A percentile compares a stretch with the other conserved stretches of the same genome.
phyloP scores from a whole-genome alignment of 352 stramenopile species.

The Blastocystis hominis region DNA sequence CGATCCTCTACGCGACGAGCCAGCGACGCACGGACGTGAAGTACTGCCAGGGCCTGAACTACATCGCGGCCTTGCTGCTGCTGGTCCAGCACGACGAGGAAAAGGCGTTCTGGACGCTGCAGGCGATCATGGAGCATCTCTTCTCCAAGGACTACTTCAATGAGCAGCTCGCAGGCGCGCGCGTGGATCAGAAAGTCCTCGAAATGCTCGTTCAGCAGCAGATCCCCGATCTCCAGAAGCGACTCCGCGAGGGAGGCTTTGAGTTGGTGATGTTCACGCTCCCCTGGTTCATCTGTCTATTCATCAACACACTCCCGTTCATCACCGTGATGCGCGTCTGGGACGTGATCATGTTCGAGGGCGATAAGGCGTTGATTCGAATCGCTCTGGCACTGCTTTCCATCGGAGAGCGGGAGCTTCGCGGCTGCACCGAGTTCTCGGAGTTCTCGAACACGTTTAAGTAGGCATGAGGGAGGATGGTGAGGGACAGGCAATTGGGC shows the following conservation, averaged over 20 bases:
- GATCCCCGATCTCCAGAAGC: not conserved
- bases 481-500: conserved; percentile 15
- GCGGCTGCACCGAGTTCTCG: conserved; percentile 22
- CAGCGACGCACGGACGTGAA: conserved; percentile 5
- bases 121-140: conserved; percentile 42
- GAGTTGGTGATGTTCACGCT: conserved; percentile 32
- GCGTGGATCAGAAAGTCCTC: conserved; percentile 24
- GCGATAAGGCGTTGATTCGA: conserved; percentile 53
- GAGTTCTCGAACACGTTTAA: conserved; percentile 43
- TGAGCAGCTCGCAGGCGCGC: conserved; percentile 37
- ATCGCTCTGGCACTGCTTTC: conserved; percentile 43
- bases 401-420: conserved; percentile 19
- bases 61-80: conserved; percentile 47
- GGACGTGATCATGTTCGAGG: conserved; percentile 54
- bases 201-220: conserved; percentile 25
- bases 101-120: conserved; percentile 48
- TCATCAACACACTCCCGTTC: conserved; percentile 53
- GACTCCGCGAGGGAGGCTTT: not conserved
- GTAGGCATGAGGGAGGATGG: not conserved
- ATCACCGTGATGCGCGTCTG: conserved; percentile 41
- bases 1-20: conserved; percentile 39
- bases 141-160: conserved; percentile 54
- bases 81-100: conserved; percentile 49
- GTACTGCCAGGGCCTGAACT: conserved; percentile 57
- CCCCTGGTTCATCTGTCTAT: conserved; percentile 55